Conservation (phyloP, 768 basidiomycete species). For the Rossbeevera mucosa region DNA sequence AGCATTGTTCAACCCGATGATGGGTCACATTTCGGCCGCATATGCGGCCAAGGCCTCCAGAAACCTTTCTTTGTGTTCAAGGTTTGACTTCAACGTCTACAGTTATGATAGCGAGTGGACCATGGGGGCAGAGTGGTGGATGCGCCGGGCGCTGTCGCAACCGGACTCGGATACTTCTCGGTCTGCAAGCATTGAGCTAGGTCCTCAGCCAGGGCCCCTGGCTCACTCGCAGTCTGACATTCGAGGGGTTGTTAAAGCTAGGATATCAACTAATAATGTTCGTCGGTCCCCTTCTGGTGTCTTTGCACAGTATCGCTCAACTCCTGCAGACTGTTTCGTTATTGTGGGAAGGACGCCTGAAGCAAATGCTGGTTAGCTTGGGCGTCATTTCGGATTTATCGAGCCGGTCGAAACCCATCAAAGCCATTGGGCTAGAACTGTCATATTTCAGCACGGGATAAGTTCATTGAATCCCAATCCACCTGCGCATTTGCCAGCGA, state of each 20-base stretch:
- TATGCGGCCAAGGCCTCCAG: slow-evolving; percentile 85
- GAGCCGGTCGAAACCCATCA: slow-evolving; percentile 80
- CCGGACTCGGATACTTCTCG: slow-evolving; percentile 10
- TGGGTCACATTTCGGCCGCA: slow-evolving; percentile 88
- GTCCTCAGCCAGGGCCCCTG: slow-evolving; percentile 5
- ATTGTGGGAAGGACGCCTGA: slow-evolving; percentile 90
- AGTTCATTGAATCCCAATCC: background rate
- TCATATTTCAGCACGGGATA: slow-evolving; percentile 80
- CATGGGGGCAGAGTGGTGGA: slow-evolving; percentile 95
- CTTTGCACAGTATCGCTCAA: background rate
- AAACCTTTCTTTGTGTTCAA: slow-evolving; percentile 80
- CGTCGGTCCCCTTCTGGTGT: slow-evolving; percentile 24
- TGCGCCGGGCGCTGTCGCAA: slow-evolving; percentile 51
- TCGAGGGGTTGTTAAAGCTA: slow-evolving; percentile 83
- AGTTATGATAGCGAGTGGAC: slow-evolving; percentile 97
- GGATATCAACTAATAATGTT: slow-evolving; percentile 86
- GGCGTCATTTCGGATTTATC: slow-evolving; percentile 91
- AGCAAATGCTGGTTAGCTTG: slow-evolving; percentile 83
- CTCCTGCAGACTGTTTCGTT: slow-evolving; percentile 71
- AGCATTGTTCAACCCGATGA: slow-evolving; percentile 92
- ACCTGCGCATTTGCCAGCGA: slow-evolving; percentile 1
- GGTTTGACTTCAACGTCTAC: slow-evolving; percentile 96
- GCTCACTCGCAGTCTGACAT: slow-evolving; percentile 35
- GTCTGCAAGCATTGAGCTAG: background rate
- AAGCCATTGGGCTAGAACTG: slow-evolving; percentile 85